These are phyloP conservation scores for Yarrowia bubula DNA, from an alignment of 805 yeast species.

Conservation along the genomic window DNA sequence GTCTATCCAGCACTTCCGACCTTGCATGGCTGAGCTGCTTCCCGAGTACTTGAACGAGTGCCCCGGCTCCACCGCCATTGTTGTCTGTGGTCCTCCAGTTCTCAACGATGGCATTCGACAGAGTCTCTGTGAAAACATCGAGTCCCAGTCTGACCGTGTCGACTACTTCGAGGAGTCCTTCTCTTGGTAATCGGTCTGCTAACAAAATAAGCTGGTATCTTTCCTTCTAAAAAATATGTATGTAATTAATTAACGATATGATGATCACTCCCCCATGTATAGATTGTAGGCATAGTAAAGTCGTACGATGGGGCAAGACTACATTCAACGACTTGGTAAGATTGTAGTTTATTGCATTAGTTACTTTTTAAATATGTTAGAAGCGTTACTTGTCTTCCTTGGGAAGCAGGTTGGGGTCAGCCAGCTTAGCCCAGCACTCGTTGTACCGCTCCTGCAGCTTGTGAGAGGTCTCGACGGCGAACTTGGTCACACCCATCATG, in stretches of 20 bases:
- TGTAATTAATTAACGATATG: too few relatives aligned
- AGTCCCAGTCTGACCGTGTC: slow-evolving; percentile 46
- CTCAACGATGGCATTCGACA: slow-evolving; percentile 58
- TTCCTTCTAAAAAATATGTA: too few relatives aligned
- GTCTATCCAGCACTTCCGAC: not conserved
- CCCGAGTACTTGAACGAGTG: not conserved
- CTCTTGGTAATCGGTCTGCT: slow-evolving; percentile 49
- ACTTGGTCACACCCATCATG: slow-evolving; percentile 34
- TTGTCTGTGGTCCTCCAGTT: slow-evolving; percentile 56
- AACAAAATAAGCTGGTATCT: too few relatives aligned
- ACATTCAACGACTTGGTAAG: too few relatives aligned
- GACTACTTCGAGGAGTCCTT: slow-evolving; percentile 71
- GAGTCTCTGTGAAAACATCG: slow-evolving; percentile 46
- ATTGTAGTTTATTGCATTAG: too few relatives aligned
- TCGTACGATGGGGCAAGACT: too few relatives aligned
- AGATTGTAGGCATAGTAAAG: too few relatives aligned
- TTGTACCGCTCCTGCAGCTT: slow-evolving; percentile 33
- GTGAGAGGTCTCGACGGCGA: slow-evolving; percentile 31
- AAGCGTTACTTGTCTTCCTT: too few relatives aligned
- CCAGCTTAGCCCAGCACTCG: slow-evolving; percentile 25
- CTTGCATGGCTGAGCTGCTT: not conserved
- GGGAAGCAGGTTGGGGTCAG: slow-evolving; percentile 7
- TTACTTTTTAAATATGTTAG: too few relatives aligned
- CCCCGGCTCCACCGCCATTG: slow-evolving; percentile 12
- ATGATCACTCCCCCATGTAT: too few relatives aligned